phyloP scores from a whole-genome alignment of 257 asterid genomes.

The Anisodus acutangulus region DNA sequence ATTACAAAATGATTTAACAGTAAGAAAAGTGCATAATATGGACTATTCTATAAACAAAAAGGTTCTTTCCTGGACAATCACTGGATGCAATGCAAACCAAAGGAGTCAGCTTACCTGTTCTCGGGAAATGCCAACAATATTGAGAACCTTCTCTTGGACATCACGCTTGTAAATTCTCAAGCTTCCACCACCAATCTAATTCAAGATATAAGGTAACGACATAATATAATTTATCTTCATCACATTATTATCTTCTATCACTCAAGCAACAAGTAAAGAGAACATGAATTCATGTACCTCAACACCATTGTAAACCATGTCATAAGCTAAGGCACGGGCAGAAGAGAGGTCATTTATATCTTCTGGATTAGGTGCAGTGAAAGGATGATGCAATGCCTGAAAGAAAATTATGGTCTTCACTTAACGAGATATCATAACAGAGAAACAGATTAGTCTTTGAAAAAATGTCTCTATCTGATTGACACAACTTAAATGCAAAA shows the following conservation, averaged over 20 bases:
- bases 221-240: conserved; percentile 9
- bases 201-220: conserved; percentile 29
- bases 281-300: conserved; percentile 58
- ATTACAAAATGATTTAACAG: background rate
- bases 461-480: background rate
- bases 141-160: conserved; percentile 88
- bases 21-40: background rate
- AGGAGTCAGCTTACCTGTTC: conserved; percentile 61
- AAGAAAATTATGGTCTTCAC: conserved; percentile 26
- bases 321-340: conserved; percentile 98
- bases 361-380: conserved; percentile 97
- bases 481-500: background rate
- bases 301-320: conserved; percentile 97
- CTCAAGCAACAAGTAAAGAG: background rate
- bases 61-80: background rate
- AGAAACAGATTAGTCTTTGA: background rate
- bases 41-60: background rate
- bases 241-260: background rate
- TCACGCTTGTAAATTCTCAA: conserved; percentile 94
- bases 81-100: background rate
- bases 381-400: conserved; percentile 98
- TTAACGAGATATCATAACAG: conserved; percentile 1
- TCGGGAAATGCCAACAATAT: conserved; percentile 76
- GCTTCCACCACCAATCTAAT: conserved; percentile 98
- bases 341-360: conserved; percentile 81